Conservation (phyloP, 208 protist species). For the Trypanosoma brucei region DNA sequence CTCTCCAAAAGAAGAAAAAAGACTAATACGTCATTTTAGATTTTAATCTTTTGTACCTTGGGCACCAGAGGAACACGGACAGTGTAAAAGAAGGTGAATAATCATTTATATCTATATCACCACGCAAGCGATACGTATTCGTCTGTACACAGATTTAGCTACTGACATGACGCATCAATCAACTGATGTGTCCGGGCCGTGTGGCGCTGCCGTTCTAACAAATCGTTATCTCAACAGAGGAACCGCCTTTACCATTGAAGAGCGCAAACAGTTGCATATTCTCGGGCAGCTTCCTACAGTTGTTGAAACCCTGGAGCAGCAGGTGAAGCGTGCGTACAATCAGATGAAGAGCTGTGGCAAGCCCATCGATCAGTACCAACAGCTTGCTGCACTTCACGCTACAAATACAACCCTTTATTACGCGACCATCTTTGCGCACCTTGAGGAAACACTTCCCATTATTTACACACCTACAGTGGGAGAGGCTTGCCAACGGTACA, state of each 20-base stretch:
- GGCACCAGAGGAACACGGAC: no score
- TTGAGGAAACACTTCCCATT: slow-evolving; percentile 73
- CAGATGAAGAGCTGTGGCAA: slow-evolving; percentile 72
- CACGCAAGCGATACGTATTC: no score
- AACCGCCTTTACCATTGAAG: slow-evolving; percentile 74
- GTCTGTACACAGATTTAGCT: no score
- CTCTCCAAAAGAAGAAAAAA: no score
- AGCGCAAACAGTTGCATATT: slow-evolving; percentile 67
- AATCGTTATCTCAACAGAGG: slow-evolving; percentile 79
- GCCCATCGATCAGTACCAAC: slow-evolving; percentile 83
- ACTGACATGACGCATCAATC: no score
- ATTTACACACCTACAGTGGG: slow-evolving; percentile 91
- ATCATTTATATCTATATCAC: no score
- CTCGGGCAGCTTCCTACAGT: slow-evolving; percentile 52
- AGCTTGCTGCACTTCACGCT: slow-evolving; percentile 56
- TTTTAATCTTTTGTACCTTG: no score
- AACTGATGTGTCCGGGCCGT: background rate
- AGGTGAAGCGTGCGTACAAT: slow-evolving; percentile 61
- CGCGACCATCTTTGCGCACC: slow-evolving; percentile 62
- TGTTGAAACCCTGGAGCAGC: slow-evolving; percentile 79
- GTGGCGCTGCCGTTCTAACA: slow-evolving; percentile 37
- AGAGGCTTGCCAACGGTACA: slow-evolving; percentile 91
- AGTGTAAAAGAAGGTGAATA: no score
- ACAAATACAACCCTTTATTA: slow-evolving; percentile 82
- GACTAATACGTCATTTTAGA: no score